Evolutionary conservation across 345 rosid genomes (phyloP).

Genomic region (Syzygium oleosum): DNA sequence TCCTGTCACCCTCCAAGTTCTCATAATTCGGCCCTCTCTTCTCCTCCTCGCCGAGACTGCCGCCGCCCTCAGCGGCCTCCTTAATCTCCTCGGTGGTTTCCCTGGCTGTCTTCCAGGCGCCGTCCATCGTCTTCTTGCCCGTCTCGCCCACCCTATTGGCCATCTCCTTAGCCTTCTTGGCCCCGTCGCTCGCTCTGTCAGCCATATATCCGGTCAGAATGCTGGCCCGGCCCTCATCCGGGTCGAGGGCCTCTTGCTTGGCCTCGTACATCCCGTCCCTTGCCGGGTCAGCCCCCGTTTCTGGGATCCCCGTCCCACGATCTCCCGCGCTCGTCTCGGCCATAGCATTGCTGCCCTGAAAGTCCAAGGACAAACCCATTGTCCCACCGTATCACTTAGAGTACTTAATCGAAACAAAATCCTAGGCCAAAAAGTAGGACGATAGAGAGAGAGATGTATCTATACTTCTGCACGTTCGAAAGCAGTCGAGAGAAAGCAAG

Average conservation of each 20-base stretch:
- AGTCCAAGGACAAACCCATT: background rate
- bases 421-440: background rate
- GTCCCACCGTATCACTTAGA: background rate
- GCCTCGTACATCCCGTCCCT: slow-evolving; percentile 8
- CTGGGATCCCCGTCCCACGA: background rate
- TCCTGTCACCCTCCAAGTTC: slow-evolving; percentile 24
- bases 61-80: slow-evolving; percentile 5
- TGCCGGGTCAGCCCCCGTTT: background rate
- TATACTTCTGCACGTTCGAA: slow-evolving; percentile 12
- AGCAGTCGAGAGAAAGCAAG: slow-evolving; percentile 9
- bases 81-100: slow-evolving; percentile 26
- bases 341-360: slow-evolving; percentile 17
- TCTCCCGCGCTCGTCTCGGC: slow-evolving; percentile 1
- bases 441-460: background rate
- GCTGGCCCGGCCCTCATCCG: slow-evolving; percentile 11
- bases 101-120: slow-evolving; percentile 31
- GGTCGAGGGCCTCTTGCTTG: slow-evolving; percentile 9
- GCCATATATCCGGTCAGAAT: slow-evolving; percentile 6
- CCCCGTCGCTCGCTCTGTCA: slow-evolving; percentile 36
- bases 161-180: slow-evolving; percentile 25
- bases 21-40: slow-evolving; percentile 1
- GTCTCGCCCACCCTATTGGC: slow-evolving; percentile 25
- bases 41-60: background rate
- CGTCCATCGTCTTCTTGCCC: slow-evolving; percentile 29
- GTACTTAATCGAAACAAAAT: background rate